Evolutionary conservation across 345 rosid genomes (phyloP).

Genomic region (Arabis alpina): DNA sequence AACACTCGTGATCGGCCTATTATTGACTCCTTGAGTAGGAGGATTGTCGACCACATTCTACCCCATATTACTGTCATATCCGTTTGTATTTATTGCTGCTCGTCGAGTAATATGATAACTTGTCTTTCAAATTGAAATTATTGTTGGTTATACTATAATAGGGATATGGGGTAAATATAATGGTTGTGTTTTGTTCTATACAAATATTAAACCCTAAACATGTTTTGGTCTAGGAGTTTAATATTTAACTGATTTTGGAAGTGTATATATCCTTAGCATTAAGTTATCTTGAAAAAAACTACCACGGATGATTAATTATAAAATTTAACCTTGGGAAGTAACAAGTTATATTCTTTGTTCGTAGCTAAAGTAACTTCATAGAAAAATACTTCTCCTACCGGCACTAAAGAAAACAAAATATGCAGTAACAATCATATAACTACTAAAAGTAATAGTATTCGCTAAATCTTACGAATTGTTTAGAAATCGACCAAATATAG

Average conservation of each 20-base stretch:
- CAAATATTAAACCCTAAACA: neutral
- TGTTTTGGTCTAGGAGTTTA: neutral
- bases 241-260: neutral
- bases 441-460: constrained; percentile 2
- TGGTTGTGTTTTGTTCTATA: neutral
- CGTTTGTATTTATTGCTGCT: constrained; percentile 15
- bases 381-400: neutral
- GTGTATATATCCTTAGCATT: neutral
- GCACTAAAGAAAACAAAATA: neutral
- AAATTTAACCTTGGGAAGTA: constrained; percentile 3
- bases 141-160: too few relatives aligned
- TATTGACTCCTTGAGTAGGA: constrained; percentile 7
- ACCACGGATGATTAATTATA: neutral
- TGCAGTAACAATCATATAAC: neutral
- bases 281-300: neutral
- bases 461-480: constrained; percentile 2
- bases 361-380: neutral
- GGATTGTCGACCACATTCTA: constrained; percentile 9
- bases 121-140: neutral
- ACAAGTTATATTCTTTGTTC: neutral
- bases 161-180: neutral
- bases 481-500: neutral
- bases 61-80: constrained; percentile 11
- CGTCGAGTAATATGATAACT: neutral
- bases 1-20: neutral